Base-by-base conservation (phyloP, 345 rosid species). In the Camelina sativa region DNA sequence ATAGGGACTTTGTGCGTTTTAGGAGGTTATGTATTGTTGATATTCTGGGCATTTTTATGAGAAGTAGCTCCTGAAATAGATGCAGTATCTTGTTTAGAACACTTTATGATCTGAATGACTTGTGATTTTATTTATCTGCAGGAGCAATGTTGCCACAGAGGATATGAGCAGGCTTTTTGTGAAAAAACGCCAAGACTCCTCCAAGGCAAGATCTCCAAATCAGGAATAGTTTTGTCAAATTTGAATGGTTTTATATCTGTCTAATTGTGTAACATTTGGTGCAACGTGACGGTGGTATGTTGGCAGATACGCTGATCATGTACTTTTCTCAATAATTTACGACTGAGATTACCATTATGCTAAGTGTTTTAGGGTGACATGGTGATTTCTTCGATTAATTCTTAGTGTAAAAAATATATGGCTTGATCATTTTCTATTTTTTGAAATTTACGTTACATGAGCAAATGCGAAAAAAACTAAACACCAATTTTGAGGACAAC, bases 71-170 rank as follows among this genome's bases (percentile, higher is more conserved):
- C 44, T 59, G 7, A 8, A 3, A 12, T 51, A 19, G 66, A 67
- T 28, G 55, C 62, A 30, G 20, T 57, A 8, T 41, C 68, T 54
- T 38, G 60, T 62, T 55, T 28, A 44, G 6, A 60, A 58, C 40
- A 61, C 52, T 71, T 28, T 19, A 1, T 28, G 10, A 44, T 57
- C 3, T n/a, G 54, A 60, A 12, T 35, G 30, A 72, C 40, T 19
- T 9, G 68, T 69, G 20, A 15, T 30, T 32, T 48, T 34, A 34
- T 32, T 1, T 5, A 2, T 25, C 20, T 74, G 44, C 82, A 89
- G 96, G 98, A 94, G 95, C 84, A 94, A 94, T 75, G 83, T 94
- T 80, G 98, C 91, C 35, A 94, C 98, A 8, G 98, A 91, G 79
- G 98, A 94, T 82, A 78, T 94, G 10, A 80, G 91, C 84, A 90